Percentiles rank a stretch among this genome's conserved stretches.
Conservation (phyloP, 179 eudicot species). For the Actinidia arguta region DNA sequence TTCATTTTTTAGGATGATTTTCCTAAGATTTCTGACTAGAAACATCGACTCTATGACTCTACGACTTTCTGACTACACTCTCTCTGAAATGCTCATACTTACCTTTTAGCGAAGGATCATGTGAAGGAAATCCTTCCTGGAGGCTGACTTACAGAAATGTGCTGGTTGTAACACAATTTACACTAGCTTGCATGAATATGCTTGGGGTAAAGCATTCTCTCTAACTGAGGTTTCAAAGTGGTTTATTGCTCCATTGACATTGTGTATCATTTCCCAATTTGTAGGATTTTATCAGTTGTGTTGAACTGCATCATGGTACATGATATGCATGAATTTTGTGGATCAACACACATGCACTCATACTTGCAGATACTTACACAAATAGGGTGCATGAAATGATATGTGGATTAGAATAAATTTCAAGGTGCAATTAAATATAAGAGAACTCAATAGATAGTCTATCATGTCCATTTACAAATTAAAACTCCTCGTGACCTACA, state of each 20-base stretch:
- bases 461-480: slow-evolving; percentile 12
- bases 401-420: neutral
- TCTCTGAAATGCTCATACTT: slow-evolving; percentile 89
- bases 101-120: slow-evolving; percentile 93
- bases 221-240: neutral
- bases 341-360: neutral
- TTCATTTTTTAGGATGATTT: no score
- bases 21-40: no score
- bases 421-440: neutral
- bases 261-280: neutral
- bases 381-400: slow-evolving; percentile 8
- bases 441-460: neutral
- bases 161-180: slow-evolving; percentile 49
- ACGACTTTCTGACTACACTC: no score
- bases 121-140: slow-evolving; percentile 81
- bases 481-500: no score
- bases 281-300: neutral
- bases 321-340: neutral
- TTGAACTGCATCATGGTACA: neutral
- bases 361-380: neutral
- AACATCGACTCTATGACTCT: no score
- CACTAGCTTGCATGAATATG: slow-evolving; percentile 86
- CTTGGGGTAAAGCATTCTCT: slow-evolving; percentile 74
- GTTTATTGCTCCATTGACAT: neutral
- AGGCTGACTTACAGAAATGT: slow-evolving; percentile 64